Evolutionary conservation across 108 stramenopile species (phyloP).

Genomic region (Cyclotella choctawhatcheeana): DNA sequence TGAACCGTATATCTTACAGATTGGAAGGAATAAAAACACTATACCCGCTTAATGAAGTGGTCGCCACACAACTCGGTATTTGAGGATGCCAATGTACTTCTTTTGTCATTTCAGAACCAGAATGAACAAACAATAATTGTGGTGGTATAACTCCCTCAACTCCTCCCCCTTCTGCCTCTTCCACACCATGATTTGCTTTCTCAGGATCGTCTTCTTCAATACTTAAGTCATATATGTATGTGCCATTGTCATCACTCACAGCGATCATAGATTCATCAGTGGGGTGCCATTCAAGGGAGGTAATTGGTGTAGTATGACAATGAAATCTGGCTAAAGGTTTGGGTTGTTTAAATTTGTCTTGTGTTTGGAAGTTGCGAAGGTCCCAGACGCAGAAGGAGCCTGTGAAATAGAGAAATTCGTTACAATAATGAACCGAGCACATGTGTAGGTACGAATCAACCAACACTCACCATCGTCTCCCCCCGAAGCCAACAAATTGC

Average conservation of each 20-base stretch:
- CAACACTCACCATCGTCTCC: slow-evolving; percentile 90
- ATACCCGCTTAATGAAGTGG: slow-evolving; percentile 94
- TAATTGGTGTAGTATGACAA: slow-evolving; percentile 91
- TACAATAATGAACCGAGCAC: neutral
- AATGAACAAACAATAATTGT: slow-evolving; percentile 97
- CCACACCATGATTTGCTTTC: slow-evolving; percentile 26
- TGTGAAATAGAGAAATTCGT: neutral
- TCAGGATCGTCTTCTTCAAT: slow-evolving; percentile 92
- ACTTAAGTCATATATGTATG: slow-evolving; percentile 95
- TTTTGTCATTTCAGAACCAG: slow-evolving; percentile 91
- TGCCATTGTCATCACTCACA: slow-evolving; percentile 86
- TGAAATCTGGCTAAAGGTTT: slow-evolving; percentile 89
- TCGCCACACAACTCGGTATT: slow-evolving; percentile 94
- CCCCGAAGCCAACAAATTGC: slow-evolving; percentile 93
- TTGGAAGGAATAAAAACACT: slow-evolving; percentile 95
- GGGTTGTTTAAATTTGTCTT: slow-evolving; percentile 46
- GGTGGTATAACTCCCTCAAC: slow-evolving; percentile 87
- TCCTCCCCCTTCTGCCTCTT: slow-evolving; percentile 26
- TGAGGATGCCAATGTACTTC: slow-evolving; percentile 98
- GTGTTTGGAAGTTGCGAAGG: slow-evolving; percentile 77
- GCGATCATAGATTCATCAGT: slow-evolving; percentile 95
- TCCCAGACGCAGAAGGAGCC: slow-evolving; percentile 90
- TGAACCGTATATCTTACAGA: slow-evolving; percentile 64
- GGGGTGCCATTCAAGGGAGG: slow-evolving; percentile 96
- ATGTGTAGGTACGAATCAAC: neutral